Base-by-base conservation (phyloP, 2,329 filamentous ascomycete genomes). In the Diaporthe batatas region DNA sequence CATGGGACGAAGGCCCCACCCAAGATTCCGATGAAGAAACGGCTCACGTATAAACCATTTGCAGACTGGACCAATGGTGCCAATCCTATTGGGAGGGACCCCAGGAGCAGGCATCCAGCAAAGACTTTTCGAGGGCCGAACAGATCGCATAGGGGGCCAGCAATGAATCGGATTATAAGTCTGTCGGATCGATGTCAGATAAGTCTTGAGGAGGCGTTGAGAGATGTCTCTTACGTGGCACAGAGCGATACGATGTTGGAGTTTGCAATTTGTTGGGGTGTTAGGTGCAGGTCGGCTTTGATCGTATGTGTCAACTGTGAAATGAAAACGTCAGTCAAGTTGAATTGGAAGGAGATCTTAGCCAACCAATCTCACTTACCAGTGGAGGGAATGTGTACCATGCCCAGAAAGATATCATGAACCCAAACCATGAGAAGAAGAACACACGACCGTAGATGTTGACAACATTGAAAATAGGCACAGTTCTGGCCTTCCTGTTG, bases 371-470 rank as follows among this genome's bases (percentile, higher is more conserved):
- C 67, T 53, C 34, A 82, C 88, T 83, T 87, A 94, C 91, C 80
- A 96, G 85, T 77, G 95, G 95, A 76, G 95, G 94, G 82, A 97
- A 98, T 1, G 95, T 93, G 85, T 97, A 97, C 93, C 93, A 98
- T 14, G 94, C 95, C 88, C 94, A 94, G 83, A 97, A 98, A 10
- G 93, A 92, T 69, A 96, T 89, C 88, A 96, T 91, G 82, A 96
- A 96, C 2, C 93, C 93, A 62, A 95, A 88, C 91, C 93, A 96
- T 1, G 93, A 93, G 84, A 97, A 97, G 86, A 95, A 94, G 83
- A 97, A 97, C 0, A 96, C 94, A 8, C 94, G 89, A 49, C 94
- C 95, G 85, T 98, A 95, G 77, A 91, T 85, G 81, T 97, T 88
- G 77, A 95, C 80, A 0, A 92, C 89, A 81, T 97, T 97, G 75